These are phyloP conservation scores for Cadophora gregata DNA, from an alignment of 2,329 filamentous ascomycete genomes.

Conservation along the genomic window DNA sequence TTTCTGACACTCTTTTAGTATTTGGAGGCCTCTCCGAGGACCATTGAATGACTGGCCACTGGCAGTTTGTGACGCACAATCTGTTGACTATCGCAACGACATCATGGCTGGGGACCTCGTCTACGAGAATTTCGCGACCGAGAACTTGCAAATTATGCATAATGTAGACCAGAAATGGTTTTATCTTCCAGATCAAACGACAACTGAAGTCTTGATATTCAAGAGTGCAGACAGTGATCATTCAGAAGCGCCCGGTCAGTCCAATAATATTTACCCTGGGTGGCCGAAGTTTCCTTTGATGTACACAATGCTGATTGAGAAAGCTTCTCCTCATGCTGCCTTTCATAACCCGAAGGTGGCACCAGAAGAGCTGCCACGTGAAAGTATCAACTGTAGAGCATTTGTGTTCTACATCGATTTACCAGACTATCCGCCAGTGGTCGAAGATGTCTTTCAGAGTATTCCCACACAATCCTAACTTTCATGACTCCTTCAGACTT, in stretches of 20 bases:
- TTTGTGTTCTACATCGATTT: slow-evolving; percentile 16
- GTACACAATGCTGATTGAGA: background rate
- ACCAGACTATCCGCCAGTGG: background rate
- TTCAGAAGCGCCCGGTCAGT: background rate
- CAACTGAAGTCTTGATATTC: slow-evolving; percentile 28
- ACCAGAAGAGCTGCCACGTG: slow-evolving; percentile 8
- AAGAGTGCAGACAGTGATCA: slow-evolving; percentile 18
- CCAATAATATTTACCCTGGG: background rate
- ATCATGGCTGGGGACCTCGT: slow-evolving; percentile 27
- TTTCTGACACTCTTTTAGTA: slow-evolving; percentile 14
- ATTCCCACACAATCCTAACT: background rate
- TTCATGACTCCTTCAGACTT: background rate
- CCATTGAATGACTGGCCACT: slow-evolving; percentile 31
- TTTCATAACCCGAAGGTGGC: slow-evolving; percentile 1
- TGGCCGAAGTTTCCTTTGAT: background rate
- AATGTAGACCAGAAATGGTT: slow-evolving; percentile 24
- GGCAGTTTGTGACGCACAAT: slow-evolving; percentile 23
- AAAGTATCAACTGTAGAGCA: slow-evolving; percentile 26
- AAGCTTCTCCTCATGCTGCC: slow-evolving; percentile 15
- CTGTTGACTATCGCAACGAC: slow-evolving; percentile 25
- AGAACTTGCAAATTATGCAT: slow-evolving; percentile 26
- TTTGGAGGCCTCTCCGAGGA: slow-evolving; percentile 29
- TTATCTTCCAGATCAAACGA: slow-evolving; percentile 25
- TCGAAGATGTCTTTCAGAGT: background rate
- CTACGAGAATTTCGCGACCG: slow-evolving; percentile 15